Evolutionary conservation across 1,139 yeast species (phyloP), one percentile per base, ranked within the genome.

Genomic region (Protomyces macrosporus): DNA sequence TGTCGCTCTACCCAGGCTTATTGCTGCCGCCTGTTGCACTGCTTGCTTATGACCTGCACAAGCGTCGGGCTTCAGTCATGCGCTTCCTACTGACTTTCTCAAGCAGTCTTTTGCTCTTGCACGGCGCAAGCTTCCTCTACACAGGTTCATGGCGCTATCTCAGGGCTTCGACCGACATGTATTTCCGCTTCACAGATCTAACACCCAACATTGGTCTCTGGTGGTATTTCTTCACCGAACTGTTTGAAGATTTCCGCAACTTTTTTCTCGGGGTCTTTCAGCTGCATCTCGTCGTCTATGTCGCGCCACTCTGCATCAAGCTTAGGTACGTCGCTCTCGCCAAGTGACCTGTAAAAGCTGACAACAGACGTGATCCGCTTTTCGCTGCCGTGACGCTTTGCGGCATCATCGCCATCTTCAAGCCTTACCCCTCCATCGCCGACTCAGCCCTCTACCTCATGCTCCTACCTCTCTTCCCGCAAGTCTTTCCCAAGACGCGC

Each of bases 141-240:
- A 34, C 57, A 14, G 53, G 58, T 30, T 57, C 65, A 4, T 64
- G 55, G 55, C 40, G 35, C 23, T 64, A 56, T 33, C 10, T 63
- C 12, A 23, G 30, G 42, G 45, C 57, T 32, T 36, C 40, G 35
- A 48, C 33, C 32, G 40, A 45, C n/a, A 57, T 63, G 16, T 71
- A 90, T 6, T 76, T 79, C 40, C 86, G 39, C 52, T 51, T 88
- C 70, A 80, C 80, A 57, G 90, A 89, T 68, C 83, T 90, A 68
- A 80, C 84, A 4, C 96, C 97, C 32, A 90, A 90, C 74, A 76
- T 93, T 68, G 98, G 98, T 0, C 78, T 93, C 48, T 93, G 99
- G 99, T 93, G 99, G 99, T 93, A 93, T 77, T 84, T 91, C 70
- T 93, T 93, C 78, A 87, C 95, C 36, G 98, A 93, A 74, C 88